Percentiles rank a stretch among this genome's conserved stretches.
These are phyloP conservation scores for Sarocladium strictum DNA, from an alignment of 2,329 filamentous ascomycete species.

Conservation along the genomic window DNA sequence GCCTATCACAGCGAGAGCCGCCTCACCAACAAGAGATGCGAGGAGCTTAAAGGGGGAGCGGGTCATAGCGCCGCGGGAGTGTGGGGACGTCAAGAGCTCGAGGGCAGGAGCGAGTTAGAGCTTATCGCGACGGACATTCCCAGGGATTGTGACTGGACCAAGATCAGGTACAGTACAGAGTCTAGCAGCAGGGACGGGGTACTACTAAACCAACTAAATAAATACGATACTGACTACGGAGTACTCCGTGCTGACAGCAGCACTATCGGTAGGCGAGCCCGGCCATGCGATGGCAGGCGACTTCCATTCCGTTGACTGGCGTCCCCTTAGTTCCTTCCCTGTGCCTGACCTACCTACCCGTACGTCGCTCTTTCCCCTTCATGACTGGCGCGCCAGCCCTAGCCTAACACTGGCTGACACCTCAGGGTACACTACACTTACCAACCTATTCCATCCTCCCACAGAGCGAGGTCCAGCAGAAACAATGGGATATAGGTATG, in stretches of 20 bases:
- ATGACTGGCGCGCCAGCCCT: too few species aligned
- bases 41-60: background rate
- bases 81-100: background rate
- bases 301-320: background rate
- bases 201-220: too few species aligned
- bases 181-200: too few species aligned
- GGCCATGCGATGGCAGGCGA: too few species aligned
- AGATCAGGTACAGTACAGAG: too few species aligned
- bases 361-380: too few species aligned
- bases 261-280: background rate
- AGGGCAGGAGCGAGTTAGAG: background rate
- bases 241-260: background rate
- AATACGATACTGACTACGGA: too few species aligned
- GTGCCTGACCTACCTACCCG: background rate
- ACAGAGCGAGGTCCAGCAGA: too few species aligned
- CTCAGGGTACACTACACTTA: too few species aligned
- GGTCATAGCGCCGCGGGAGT: background rate
- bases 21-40: background rate
- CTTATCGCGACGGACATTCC: background rate
- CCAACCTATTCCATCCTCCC: too few species aligned
- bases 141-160: background rate
- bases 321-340: background rate
- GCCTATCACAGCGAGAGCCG: background rate
- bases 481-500: too few species aligned
- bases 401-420: too few species aligned